Conservation (phyloP, 2,329 filamentous ascomycete genomes). For the Aspergillus latus region DNA sequence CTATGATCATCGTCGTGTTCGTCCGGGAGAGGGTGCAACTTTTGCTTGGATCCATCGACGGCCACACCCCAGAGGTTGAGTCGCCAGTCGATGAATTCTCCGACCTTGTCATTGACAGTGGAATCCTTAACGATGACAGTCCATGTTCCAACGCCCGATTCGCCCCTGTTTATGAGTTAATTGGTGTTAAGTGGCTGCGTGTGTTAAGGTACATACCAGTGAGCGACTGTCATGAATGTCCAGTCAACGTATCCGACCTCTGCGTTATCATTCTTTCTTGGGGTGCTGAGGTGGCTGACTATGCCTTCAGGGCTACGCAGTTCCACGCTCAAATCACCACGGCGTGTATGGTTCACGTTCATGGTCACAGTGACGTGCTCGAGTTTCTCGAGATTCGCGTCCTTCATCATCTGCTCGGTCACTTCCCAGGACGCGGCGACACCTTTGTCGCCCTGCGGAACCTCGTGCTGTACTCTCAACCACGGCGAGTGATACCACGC, state of each 20-base stretch:
- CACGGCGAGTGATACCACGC: slow-evolving; percentile 93
- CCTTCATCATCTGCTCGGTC: slow-evolving; percentile 73
- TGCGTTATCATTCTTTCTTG: slow-evolving; percentile 68
- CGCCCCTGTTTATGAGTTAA: slow-evolving; percentile 64
- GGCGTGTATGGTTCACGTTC: slow-evolving; percentile 84
- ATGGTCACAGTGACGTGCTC: slow-evolving; percentile 98
- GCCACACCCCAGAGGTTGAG: slow-evolving; percentile 91
- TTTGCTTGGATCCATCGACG: slow-evolving; percentile 72
- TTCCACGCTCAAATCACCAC: slow-evolving; percentile 91
- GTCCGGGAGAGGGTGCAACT: slow-evolving; percentile 74
- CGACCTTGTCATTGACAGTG: slow-evolving; percentile 70
- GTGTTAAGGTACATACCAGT: slow-evolving; percentile 65
- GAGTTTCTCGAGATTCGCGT: slow-evolving; percentile 78
- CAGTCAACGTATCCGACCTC: slow-evolving; percentile 79
- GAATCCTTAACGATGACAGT: slow-evolving; percentile 87
- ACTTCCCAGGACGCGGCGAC: slow-evolving; percentile 79
- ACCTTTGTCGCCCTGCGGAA: slow-evolving; percentile 82
- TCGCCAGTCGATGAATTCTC: slow-evolving; percentile 86
- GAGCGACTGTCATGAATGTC: slow-evolving; percentile 98
- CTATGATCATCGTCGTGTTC: slow-evolving; percentile 83
- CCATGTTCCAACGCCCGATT: slow-evolving; percentile 84
- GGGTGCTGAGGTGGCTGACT: slow-evolving; percentile 77
- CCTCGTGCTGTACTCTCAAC: slow-evolving; percentile 80
- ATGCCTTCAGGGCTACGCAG: slow-evolving; percentile 79
- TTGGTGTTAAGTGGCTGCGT: background rate